These are phyloP conservation scores for Gypsophila paniculata DNA, from an alignment of 179 eudicot species.

Conservation along the genomic window DNA sequence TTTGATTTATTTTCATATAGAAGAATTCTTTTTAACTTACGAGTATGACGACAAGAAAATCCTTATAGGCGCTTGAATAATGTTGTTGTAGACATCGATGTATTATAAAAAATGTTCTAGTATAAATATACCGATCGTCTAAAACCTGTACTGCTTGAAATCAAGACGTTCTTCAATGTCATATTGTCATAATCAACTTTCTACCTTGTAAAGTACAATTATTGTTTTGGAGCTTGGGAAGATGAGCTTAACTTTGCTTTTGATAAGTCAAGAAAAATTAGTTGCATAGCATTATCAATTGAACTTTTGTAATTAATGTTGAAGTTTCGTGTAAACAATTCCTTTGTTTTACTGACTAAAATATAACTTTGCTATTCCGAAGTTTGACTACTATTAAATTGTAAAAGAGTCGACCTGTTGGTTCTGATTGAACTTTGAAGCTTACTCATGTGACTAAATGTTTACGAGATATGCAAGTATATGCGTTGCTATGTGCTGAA, in stretches of 20 bases:
- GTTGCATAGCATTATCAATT: neutral
- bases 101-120: neutral
- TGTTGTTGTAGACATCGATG: neutral
- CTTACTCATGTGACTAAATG: too few species aligned
- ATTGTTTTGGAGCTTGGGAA: neutral
- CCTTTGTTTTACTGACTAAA: neutral
- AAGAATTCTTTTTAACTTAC: neutral
- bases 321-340: neutral
- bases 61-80: too few species aligned
- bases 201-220: neutral
- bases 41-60: neutral
- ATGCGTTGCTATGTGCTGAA: neutral
- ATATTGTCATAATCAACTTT: too few species aligned
- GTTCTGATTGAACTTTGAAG: neutral
- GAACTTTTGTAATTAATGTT: neutral
- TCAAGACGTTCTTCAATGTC: neutral
- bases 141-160: neutral
- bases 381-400: neutral
- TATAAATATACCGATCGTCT: neutral
- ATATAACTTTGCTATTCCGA: neutral
- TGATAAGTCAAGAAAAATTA: neutral
- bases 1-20: neutral
- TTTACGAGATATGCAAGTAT: neutral
- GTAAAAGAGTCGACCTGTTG: too few species aligned
- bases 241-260: neutral